Base-by-base conservation (phyloP, 345 rosid genomes). In the Acer campestre region DNA sequence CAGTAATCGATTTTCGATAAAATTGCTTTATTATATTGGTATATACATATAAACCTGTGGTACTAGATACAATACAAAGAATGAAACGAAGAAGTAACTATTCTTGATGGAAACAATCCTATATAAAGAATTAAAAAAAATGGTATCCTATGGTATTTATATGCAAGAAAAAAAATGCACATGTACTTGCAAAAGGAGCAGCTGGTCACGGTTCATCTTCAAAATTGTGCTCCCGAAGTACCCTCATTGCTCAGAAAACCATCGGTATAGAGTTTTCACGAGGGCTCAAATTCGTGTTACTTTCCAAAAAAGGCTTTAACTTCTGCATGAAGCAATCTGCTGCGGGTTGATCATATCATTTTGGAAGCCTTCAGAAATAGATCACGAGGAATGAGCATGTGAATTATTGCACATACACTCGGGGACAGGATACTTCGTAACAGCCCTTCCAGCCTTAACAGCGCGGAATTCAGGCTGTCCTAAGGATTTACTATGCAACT, bases 381-480 rank as follows among this genome's bases (percentile, higher is more conserved):
- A 70, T 53, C 65, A 68, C 22, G 18, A 48, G 22, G 58, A 61
- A 62, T 22, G 80, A 48, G 73, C 0, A 16, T 2, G 78, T 20
- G 82, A 68, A 72, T 82, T 73, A 8, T 84, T 91, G 84, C 99
- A 92, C 97, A 96, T 89, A 23, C 99, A 96, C 74, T 91, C 94
- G 3, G 94, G 98, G 65, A 94, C 82, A 7, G 97, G 99, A 78
- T 87, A 92, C 83, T 96, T 96, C 6, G 98, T 91, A 3, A 88
- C 97, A 78, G 94, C 99, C 82, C 90, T 88, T 84, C 93, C 92
- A 29, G 83, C 82, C 86, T 91, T 92, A 83, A 80, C 88, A n/a
- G 85, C 80, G 71, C 94, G 83, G 40, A 90, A 84, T 70, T 94
- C 94, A 35, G 99, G 99, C 65, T 94, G 95, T 61, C 98, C 98